Base-by-base conservation (phyloP, 2,329 filamentous ascomycete species). In the Colletotrichum somersetense region DNA sequence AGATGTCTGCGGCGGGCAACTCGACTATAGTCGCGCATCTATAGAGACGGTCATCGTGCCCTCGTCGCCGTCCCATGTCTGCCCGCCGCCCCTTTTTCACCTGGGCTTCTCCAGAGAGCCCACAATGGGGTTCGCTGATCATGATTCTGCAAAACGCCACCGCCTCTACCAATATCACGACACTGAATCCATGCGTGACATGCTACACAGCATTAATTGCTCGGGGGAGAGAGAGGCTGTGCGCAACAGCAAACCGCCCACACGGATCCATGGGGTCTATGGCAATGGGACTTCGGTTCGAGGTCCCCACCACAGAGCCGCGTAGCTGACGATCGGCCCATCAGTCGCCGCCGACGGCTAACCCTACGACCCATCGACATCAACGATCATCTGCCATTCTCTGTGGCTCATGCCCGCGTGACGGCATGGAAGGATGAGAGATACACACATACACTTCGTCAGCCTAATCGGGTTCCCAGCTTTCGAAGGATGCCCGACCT, bases 71-170 rank as follows among this genome's bases (percentile, higher is more conserved):
- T n/a, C 50, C 50, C 44, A 38, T 18, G 4, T 35, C 20, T 57
- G 20, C 38, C 26, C 52, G 16, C 52, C 18, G 18, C 10, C 33
- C 18, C n/a, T 14, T 33, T 1, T 38, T 20, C 30, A 50, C 12
- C 23, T 14, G 30, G n/a, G 23, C 52, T 62, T 72, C 59, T 61
- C 66, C 66, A 61, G 48, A 56, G 46, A 65, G 38, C 53, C 40
- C 55, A 61, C 59, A 65, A 16, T 33, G 40, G 40, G 46, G 66
- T 50, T 59, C 23, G 59, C 59, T 70, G 46, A 69, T 70, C 59
- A 55, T 30, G 59, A 56, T 69, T 59, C 66, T 65, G 35, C 66
- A 68, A 55, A 23, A 55, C 48, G 35, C 55, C 70, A 63, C 58
- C 57, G 58, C 14, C n/a, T 50, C n/a, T 12, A 10, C 18, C 40